Percentiles rank a stretch among this genome's conserved stretches.
These are phyloP conservation scores for Cryphonectria carpinicola DNA, from an alignment of 2,329 filamentous ascomycete genomes.

Conservation along the genomic window DNA sequence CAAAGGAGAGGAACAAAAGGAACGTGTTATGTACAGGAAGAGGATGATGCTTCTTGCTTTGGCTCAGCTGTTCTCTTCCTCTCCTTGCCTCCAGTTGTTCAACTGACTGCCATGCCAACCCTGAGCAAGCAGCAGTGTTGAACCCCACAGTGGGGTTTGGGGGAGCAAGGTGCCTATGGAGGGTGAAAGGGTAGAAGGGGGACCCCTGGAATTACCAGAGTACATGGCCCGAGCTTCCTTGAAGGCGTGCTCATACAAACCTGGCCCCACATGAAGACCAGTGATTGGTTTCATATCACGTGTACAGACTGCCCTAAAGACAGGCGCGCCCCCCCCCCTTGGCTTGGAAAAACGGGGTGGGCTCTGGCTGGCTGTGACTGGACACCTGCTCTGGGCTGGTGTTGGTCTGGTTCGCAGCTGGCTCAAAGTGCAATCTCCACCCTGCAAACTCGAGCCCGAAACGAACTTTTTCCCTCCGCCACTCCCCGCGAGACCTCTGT, in stretches of 20 bases:
- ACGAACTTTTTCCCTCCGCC: slow-evolving; percentile 50
- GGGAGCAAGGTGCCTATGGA: not conserved
- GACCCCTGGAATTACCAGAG: not conserved
- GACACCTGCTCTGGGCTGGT: not conserved
- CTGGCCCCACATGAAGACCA: not conserved
- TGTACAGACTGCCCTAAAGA: slow-evolving; percentile 13
- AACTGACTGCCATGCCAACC: not conserved
- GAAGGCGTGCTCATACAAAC: not conserved
- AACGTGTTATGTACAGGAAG: not conserved
- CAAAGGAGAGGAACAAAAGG: not conserved
- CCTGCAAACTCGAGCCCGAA: slow-evolving; percentile 22
- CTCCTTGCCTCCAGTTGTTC: not conserved
- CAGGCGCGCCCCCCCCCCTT: not conserved
- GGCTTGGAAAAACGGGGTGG: not conserved
- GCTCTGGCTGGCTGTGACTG: slow-evolving; percentile 2
- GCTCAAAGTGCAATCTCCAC: slow-evolving; percentile 15
- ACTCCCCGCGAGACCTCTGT: slow-evolving; percentile 29
- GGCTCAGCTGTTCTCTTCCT: not conserved
- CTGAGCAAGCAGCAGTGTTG: not conserved
- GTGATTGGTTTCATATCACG: slow-evolving; percentile 11
- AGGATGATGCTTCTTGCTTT: not conserved
- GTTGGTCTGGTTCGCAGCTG: slow-evolving; percentile 7
- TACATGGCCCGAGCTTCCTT: slow-evolving; percentile 7
- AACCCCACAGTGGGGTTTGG: slow-evolving; percentile 13
- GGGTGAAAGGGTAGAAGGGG: not conserved